Base-by-base conservation (phyloP, 192 early-diverging fungal genomes). In the Podila epicladia region DNA sequence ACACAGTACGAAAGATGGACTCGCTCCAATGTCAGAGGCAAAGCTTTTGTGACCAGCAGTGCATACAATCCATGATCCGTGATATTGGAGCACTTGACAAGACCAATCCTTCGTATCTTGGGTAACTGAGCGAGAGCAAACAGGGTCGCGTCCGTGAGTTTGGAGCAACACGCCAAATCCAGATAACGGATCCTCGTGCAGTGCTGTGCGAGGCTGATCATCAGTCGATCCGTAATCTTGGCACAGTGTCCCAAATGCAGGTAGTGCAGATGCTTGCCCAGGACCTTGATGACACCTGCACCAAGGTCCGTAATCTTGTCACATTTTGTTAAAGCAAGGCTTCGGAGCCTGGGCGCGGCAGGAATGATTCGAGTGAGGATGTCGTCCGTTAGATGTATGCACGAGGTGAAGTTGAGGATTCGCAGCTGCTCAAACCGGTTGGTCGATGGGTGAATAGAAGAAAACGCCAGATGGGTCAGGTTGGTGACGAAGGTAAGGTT, bases 51-150 rank as follows among this genome's bases (percentile, higher is more conserved):
- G 45, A 84, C 78, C 29, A 85, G 69, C 26, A 90, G 70, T 9
- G 86, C 85, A 26, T 83, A 73, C 37, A 90, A 83, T 5, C 82
- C 82, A 38, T 78, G 65, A 61, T 90, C 87, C 5, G 89, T 89
- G 41, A 90, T 85, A n/a, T 87, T 85, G n/a, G 73, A 82, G 65
- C 89, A 90, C 65, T 90, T 90, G 45, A 90, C 89, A 2, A 90
- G 69, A 32, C 89, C 89, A 41, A 90, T 88, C 11, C 89, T 78
- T 26, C 85, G 82, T 26, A 90, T 59, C 65, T 86, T 87, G 12
- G 86, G 87, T 20, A 90, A 62, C 28, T 85, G 85, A 22, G 87
- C 83, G 11, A 90, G 63, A 28, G 84, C 87, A 72, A 85, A 74
- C 4, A 90, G 77, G 2, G 89, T 57, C 1, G 65, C 69, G 61